A percentile compares a stretch with the other conserved stretches of the same genome.
Conservation (phyloP, 1,139 yeast genomes). For the Diutina ranongensis region DNA sequence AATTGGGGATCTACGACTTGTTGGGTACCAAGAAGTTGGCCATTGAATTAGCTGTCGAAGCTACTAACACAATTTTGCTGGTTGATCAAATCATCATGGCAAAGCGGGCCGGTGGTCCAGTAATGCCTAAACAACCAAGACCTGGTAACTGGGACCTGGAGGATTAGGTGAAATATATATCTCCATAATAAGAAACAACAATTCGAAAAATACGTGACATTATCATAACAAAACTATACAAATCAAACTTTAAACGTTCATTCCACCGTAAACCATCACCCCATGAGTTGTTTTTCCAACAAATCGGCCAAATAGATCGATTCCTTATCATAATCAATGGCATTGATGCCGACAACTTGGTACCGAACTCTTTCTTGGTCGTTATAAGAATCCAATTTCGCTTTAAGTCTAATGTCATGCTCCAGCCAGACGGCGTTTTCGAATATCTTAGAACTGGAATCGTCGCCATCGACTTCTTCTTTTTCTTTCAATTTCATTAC, state of each 20-base stretch:
- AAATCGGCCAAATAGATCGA: constrained; percentile 44
- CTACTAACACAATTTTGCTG: constrained; percentile 81
- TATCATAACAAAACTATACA: too few species aligned
- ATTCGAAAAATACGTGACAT: neutral
- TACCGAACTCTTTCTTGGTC: constrained; percentile 71
- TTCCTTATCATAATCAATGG: constrained; percentile 52
- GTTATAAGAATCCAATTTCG: constrained; percentile 74
- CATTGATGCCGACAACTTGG: constrained; percentile 44
- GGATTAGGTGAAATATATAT: constrained; percentile 31
- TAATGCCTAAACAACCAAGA: constrained; percentile 74
- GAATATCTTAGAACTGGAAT: constrained; percentile 26
- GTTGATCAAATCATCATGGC: constrained; percentile 92
- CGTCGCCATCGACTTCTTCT: constrained; percentile 26
- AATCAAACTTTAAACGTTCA: constrained; percentile 6
- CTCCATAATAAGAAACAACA: neutral
- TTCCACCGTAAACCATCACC: neutral
- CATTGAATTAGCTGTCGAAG: constrained; percentile 88
- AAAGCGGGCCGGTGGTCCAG: constrained; percentile 95
- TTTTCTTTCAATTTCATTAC: constrained; percentile 31
- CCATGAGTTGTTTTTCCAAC: constrained; percentile 22
- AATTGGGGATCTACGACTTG: constrained; percentile 66
- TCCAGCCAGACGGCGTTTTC: constrained; percentile 54
- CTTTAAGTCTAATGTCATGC: constrained; percentile 64
- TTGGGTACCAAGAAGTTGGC: constrained; percentile 77
- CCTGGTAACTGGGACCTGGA: constrained; percentile 98